Percentiles rank a stretch among this genome's conserved stretches.
Conservation (phyloP, 169 alveolate species). For the Eimeria sp. region DNA sequence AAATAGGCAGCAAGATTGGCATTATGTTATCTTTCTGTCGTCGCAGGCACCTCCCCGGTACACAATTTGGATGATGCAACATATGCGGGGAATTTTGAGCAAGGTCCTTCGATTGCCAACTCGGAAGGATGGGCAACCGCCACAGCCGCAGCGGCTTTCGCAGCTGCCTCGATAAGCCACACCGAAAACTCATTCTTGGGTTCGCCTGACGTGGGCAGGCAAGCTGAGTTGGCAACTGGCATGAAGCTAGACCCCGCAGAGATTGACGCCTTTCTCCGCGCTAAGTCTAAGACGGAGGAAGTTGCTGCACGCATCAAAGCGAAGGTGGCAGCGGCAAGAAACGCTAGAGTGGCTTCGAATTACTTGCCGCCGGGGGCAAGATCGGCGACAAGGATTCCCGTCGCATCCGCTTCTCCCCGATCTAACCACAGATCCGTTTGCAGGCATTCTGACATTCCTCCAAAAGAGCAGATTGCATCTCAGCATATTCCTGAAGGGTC, state of each 20-base stretch:
- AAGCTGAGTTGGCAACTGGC: background rate
- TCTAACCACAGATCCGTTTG: background rate
- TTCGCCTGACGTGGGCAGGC: background rate
- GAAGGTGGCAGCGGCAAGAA: slow-evolving; percentile 9
- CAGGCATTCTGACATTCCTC: background rate
- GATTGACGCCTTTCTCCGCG: slow-evolving; percentile 20
- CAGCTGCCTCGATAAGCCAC: slow-evolving; percentile 25
- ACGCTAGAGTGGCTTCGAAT: background rate
- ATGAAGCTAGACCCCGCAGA: background rate
- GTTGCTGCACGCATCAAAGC: slow-evolving; percentile 37
- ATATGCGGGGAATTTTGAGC: background rate
- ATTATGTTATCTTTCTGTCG: background rate
- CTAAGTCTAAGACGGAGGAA: slow-evolving; percentile 31
- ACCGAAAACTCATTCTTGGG: background rate
- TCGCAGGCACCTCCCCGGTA: background rate
- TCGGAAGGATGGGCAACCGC: slow-evolving; percentile 52
- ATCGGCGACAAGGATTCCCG: background rate
- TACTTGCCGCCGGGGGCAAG: background rate
- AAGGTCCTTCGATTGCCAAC: background rate
- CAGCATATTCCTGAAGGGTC: background rate
- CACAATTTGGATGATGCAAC: background rate
- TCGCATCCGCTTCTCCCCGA: background rate
- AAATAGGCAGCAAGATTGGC: background rate
- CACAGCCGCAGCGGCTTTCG: slow-evolving; percentile 48
- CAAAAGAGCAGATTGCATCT: background rate